Evolutionary conservation across 352 stramenopile species (phyloP), one percentile per base, ranked within the genome.

Genomic region (Halophytophthora batemanensis): DNA sequence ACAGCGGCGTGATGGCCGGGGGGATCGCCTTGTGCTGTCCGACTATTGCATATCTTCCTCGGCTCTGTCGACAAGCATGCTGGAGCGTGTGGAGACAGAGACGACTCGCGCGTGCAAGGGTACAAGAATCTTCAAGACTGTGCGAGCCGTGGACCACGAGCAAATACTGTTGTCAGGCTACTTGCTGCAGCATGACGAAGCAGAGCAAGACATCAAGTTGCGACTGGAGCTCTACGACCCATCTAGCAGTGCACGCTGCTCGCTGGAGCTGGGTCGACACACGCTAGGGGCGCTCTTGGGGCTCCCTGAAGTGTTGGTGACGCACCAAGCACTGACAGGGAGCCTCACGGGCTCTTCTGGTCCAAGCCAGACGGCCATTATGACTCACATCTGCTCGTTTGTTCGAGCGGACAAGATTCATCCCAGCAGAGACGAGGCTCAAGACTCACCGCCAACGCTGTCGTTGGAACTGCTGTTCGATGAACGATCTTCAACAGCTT

Each of bases 171-270:
- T 87, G 5, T 62, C 67, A 19, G 38, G 69, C 4, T 74, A 64
- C 22, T 11, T 71, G 0, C 28, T 61, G 1, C 17, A 53, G 6
- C 50, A 14, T 1, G 31, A 18, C 21, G 14, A 17, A 8, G 40
- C 29, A 34, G 18, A 42, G 2, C 17, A 45, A 7, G 56, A 51
- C 10, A 8, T 54, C 5, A 45, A 34, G 6, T 12, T 69, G 13
- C 52, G 54, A 29, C 44, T 69, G 22, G 42, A 63, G 4, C 68
- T 77, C 23, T 86, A 88, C 46, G 66, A 82, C 8, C 69, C 77
- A 15, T 51, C 66, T n/a, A 72, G 45, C 11, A 86, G 77, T 19
- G 51, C 63, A 2, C 38, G 53, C 6, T 58, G 40, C n/a, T 34
- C 56, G 2, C 5, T 84, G 3, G 53, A 28, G 12, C 25, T 60